Evolutionary conservation across 176 grass and related monocot species (phyloP), one percentile per base, ranked within the genome.

Genomic region (Carex cristatella): DNA sequence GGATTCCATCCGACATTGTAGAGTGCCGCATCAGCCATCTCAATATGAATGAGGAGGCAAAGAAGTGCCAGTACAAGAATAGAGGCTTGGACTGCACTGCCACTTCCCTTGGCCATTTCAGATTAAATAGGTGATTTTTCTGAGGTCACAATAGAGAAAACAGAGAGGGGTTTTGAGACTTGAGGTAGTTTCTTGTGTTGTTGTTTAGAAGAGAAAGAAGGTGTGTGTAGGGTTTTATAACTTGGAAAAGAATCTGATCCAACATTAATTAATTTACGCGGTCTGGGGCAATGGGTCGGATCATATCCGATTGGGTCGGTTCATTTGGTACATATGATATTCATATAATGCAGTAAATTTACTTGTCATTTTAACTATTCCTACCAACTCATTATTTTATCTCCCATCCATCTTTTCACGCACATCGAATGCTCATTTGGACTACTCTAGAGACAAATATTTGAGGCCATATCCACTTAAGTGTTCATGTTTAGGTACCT

Each of bases 1-100:
- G 91, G 84, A 12, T 56, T 90, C 94, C 94, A 97, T 7, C 84
- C 90, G 32, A 97, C 89, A 67, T 53, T 88, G 92, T 91, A 89
- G 9, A 70, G 80, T 19, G 83, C 75, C 2, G 94, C 87, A 14
- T 79, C 31, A 37, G 84, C 84, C 28, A 87, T 19, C 79, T 89
- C 63, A 12, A 33, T 18, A 69, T 69, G 61, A 48, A 88, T 15
- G 74, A 89, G 38, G 65, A 94, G 85, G 87, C 85, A 94, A 4
- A 66, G 14, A 5, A 65, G 19, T 37, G 86, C 40, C n/a, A 91
- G 15, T 75, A 79, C 87, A 61, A 95, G 16, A 73, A 85, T 32
- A 51, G 84, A 75, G 33, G 40, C 85, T 75, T 74, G 69, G 28
- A 56, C 13, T 55, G 93, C 93, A 92, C 90, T 89, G 89, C 87